These are phyloP conservation scores for Claviceps arundinis DNA, from an alignment of 2,329 filamentous ascomycete genomes.

Conservation along the genomic window DNA sequence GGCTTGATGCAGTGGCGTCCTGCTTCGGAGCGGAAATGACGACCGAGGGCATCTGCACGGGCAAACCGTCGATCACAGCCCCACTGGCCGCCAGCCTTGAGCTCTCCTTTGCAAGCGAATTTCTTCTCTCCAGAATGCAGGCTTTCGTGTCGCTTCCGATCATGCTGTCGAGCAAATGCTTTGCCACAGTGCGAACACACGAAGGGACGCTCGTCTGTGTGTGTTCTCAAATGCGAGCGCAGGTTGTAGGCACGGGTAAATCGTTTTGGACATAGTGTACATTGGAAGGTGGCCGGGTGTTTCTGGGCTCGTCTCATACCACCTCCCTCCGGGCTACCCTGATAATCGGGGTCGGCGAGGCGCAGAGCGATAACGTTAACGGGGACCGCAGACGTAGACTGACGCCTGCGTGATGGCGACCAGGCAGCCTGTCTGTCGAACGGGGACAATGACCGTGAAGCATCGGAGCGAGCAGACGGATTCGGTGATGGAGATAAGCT, in stretches of 20 bases:
- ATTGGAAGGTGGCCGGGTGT: constrained; percentile 95
- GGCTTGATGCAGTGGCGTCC: constrained; percentile 94
- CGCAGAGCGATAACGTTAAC: constrained; percentile 69
- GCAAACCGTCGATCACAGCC: constrained; percentile 89
- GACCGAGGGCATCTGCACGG: constrained; percentile 82
- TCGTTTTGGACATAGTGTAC: constrained; percentile 80
- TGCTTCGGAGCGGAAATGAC: constrained; percentile 91
- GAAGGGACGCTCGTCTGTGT: constrained; percentile 94
- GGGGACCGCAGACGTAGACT: constrained; percentile 50
- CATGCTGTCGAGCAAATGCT: constrained; percentile 92
- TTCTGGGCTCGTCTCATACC: constrained; percentile 80
- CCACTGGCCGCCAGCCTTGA: constrained; percentile 75
- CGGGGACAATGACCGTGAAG: constrained; percentile 45
- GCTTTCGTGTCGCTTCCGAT: constrained; percentile 92
- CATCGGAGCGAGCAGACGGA: constrained; percentile 29
- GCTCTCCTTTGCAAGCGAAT: constrained; percentile 86
- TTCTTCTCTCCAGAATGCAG: constrained; percentile 97
- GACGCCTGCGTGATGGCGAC: constrained; percentile 30
- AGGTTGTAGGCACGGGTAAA: constrained; percentile 96
- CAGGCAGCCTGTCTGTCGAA: constrained; percentile 35
- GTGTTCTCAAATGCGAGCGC: constrained; percentile 85
- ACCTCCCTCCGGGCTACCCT: constrained; percentile 48
- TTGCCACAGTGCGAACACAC: constrained; percentile 96
- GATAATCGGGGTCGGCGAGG: constrained; percentile 76
- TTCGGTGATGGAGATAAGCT: constrained; percentile 39